A percentile compares a stretch with the other conserved stretches of the same genome.
These are phyloP conservation scores for Ophiostoma populinum DNA, from an alignment of 2,329 filamentous ascomycete genomes.

Conservation along the genomic window DNA sequence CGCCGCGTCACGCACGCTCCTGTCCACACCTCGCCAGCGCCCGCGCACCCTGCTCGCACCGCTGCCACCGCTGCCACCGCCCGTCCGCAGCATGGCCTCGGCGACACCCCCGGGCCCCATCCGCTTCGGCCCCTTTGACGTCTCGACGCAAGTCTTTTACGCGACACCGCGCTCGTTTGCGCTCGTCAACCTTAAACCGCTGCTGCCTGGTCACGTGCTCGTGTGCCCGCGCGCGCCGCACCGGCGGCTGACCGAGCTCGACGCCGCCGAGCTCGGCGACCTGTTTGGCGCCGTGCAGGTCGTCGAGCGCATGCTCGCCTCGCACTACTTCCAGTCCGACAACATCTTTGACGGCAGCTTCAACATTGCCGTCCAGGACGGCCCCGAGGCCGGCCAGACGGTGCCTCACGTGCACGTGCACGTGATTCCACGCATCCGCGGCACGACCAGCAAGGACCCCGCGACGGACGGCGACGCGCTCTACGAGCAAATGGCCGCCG, in stretches of 20 bases:
- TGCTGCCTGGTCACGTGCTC: constrained; percentile 84
- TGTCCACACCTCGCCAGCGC: too few species aligned
- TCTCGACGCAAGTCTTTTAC: constrained; percentile 81
- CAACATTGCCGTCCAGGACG: constrained; percentile 93
- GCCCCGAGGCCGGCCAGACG: constrained; percentile 76
- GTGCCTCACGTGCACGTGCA: constrained; percentile 90
- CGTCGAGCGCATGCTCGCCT: constrained; percentile 58
- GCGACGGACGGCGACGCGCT: constrained; percentile 45
- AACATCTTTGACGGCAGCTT: constrained; percentile 39
- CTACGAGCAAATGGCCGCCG: constrained; percentile 67
- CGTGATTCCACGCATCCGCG: constrained; percentile 56
- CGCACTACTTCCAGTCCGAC: constrained; percentile 28
- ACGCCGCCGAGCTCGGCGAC: constrained; percentile 53
- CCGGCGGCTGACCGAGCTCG: constrained; percentile 59
- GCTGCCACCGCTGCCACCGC: background rate
- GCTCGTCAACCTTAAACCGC: constrained; percentile 86
- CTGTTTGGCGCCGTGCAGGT: constrained; percentile 77
- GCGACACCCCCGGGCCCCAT: too few species aligned
- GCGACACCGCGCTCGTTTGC: constrained; percentile 65
- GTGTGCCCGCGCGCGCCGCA: constrained; percentile 59
- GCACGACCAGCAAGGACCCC: constrained; percentile 28
- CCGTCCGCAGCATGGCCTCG: background rate
- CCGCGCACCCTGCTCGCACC: too few species aligned
- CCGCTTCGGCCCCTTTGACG: constrained; percentile 59
- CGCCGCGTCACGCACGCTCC: too few species aligned